Conservation (phyloP, 306 rosid species). For the Nissolia schottii region DNA sequence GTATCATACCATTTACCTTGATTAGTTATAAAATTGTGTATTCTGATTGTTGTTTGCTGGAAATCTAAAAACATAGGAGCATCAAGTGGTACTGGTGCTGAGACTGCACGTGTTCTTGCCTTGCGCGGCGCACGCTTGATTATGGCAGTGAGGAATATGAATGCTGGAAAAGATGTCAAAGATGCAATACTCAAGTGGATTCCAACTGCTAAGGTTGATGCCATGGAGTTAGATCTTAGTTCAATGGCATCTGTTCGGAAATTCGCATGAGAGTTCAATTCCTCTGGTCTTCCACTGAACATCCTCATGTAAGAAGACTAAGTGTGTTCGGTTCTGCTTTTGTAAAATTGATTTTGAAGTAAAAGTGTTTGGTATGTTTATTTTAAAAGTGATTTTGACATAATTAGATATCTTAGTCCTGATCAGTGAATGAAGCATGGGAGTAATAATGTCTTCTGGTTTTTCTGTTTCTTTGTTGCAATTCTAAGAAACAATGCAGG, state of each 20-base stretch:
- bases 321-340: too few relatives aligned
- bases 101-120: slow-evolving; percentile 66
- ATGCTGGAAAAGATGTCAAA: slow-evolving; percentile 38
- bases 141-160: slow-evolving; percentile 58
- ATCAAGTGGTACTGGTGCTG: slow-evolving; percentile 68
- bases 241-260: slow-evolving; percentile 51
- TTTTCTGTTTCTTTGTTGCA: slow-evolving; percentile 13
- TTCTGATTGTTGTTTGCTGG: not conserved
- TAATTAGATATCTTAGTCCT: not conserved
- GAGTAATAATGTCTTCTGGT: not conserved
- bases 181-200: slow-evolving; percentile 44
- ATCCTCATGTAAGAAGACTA: slow-evolving; percentile 67
- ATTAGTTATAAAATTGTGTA: too few relatives aligned
- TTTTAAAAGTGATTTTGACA: too few relatives aligned
- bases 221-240: slow-evolving; percentile 65
- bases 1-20: not conserved
- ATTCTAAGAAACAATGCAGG: slow-evolving; percentile 80
- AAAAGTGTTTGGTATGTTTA: too few relatives aligned
- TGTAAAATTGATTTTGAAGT: too few relatives aligned
- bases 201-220: slow-evolving; percentile 59
- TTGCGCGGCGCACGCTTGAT: slow-evolving; percentile 66
- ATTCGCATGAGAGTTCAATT: slow-evolving; percentile 48
- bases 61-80: slow-evolving; percentile 46
- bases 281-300: slow-evolving; percentile 53
- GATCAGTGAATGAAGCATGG: not conserved